These are phyloP conservation scores for Cunninghamia lanceolata DNA, from an alignment of 75 land plant species.

Conservation along the genomic window DNA sequence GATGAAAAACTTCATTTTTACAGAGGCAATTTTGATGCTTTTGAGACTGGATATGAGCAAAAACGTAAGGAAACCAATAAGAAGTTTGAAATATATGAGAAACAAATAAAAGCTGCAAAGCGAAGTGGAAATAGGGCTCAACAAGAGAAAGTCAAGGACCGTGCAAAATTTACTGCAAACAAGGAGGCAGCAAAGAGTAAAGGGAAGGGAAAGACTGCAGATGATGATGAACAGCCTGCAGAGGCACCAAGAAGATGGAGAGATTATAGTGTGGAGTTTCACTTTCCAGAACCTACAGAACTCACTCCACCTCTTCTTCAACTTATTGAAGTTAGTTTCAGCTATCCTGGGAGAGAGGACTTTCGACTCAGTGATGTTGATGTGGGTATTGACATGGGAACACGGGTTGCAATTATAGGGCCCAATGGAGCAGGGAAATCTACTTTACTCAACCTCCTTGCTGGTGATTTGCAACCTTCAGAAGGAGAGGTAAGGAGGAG, in stretches of 20 bases:
- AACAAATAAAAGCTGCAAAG: conserved; percentile 82
- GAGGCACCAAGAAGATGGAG: conserved; percentile 90
- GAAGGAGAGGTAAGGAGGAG: conserved; percentile 83
- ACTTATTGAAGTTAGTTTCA: conserved; percentile 84
- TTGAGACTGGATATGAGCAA: conserved; percentile 84
- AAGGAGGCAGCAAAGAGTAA: conserved; percentile 84
- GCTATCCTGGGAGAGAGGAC: conserved; percentile 85
- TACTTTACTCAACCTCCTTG: conserved; percentile 88
- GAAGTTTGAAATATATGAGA: conserved; percentile 78
- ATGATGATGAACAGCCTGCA: conserved; percentile 57
- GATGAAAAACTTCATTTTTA: conserved; percentile 82
- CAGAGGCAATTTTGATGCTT: conserved; percentile 91
- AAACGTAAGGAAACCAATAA: conserved; percentile 81
- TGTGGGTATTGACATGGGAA: conserved; percentile 99
- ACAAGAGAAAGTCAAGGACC: conserved; percentile 91
- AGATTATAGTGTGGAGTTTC: conserved; percentile 90
- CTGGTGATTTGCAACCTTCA: conserved; percentile 81
- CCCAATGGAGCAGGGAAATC: conserved; percentile 99
- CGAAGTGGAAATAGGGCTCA: conserved; percentile 71
- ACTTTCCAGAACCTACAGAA: conserved; percentile 96
- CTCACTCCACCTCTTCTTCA: conserved; percentile 92
- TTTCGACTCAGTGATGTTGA: conserved; percentile 85
- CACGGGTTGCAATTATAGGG: conserved; percentile 97
- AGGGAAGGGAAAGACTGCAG: conserved; percentile 44
- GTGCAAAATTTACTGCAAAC: conserved; percentile 67